Percentiles rank a stretch among this genome's conserved stretches.
Evolutionary conservation across 805 yeast species (phyloP).

Genomic region (Myxozyma melibiosi): DNA sequence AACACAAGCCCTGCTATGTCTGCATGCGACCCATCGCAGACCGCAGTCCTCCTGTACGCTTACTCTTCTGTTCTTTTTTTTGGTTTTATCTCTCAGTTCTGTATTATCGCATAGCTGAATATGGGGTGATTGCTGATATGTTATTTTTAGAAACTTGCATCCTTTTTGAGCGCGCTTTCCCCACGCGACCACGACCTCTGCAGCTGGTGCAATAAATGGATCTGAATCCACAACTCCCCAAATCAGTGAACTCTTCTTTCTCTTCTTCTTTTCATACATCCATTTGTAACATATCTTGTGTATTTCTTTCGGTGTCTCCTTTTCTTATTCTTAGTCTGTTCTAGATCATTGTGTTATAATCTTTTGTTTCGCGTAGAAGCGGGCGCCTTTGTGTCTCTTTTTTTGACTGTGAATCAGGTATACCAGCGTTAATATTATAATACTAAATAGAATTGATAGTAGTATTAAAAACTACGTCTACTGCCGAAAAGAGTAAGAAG

Average conservation of each 20-base stretch:
- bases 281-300: background rate
- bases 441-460: too few relatives aligned
- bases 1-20: slow-evolving; percentile 5
- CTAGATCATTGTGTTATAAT: background rate
- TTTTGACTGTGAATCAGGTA: too few relatives aligned
- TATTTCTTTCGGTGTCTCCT: background rate
- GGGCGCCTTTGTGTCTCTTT: too few relatives aligned
- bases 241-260: background rate
- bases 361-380: background rate
- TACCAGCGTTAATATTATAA: too few relatives aligned
- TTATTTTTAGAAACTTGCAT: background rate
- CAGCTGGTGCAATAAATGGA: slow-evolving; percentile 32
- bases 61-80: background rate
- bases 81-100: too few relatives aligned
- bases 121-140: background rate
- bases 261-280: background rate
- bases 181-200: slow-evolving; percentile 13
- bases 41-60: background rate
- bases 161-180: slow-evolving; percentile 3
- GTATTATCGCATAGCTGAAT: background rate
- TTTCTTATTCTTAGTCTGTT: background rate
- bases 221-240: background rate
- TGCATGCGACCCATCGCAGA: slow-evolving; percentile 17
- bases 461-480: too few relatives aligned
- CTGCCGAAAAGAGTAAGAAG: too few relatives aligned